These are phyloP conservation scores for Boletellus ananas DNA, from an alignment of 768 basidiomycete genomes.

Conservation along the genomic window DNA sequence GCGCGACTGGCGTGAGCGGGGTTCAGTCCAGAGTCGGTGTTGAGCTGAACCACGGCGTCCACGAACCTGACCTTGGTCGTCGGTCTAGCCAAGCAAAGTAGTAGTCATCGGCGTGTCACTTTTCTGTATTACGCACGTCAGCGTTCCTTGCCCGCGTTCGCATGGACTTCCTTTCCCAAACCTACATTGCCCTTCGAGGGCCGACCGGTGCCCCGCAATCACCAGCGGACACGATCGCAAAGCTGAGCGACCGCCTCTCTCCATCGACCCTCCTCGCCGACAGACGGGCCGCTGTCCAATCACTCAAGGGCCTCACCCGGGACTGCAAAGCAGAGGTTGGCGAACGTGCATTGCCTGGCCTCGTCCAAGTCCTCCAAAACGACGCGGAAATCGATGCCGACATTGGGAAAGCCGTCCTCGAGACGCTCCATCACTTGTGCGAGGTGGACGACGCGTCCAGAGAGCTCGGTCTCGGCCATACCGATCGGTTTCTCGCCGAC, in stretches of 20 bases:
- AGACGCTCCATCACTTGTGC: constrained; percentile 83
- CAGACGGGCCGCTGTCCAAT: constrained; percentile 87
- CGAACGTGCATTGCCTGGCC: constrained; percentile 65
- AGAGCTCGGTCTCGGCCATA: constrained; percentile 81
- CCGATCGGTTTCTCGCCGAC: constrained; percentile 70
- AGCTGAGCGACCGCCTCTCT: constrained; percentile 84
- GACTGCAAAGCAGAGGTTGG: constrained; percentile 93
- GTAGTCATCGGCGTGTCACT: neutral
- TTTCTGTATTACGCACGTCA: constrained; percentile 2
- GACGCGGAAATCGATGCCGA: constrained; percentile 91
- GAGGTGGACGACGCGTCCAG: constrained; percentile 60
- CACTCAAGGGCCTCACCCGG: constrained; percentile 87
- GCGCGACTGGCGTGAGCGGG: too few species aligned
- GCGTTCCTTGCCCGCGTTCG: neutral
- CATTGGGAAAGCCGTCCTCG: constrained; percentile 87
- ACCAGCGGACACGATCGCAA: constrained; percentile 78
- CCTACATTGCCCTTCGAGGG: constrained; percentile 80
- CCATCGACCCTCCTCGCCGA: constrained; percentile 90
- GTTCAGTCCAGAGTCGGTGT: too few species aligned
- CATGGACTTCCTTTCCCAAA: constrained; percentile 86
- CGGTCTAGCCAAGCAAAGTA: neutral
- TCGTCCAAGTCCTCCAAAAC: constrained; percentile 77
- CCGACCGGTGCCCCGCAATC: constrained; percentile 82
- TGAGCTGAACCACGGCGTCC: too few species aligned
- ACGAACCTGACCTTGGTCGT: too few species aligned